phyloP scores from a whole-genome alignment of 768 basidiomycete genomes.

The Trametopsis cervina region DNA sequence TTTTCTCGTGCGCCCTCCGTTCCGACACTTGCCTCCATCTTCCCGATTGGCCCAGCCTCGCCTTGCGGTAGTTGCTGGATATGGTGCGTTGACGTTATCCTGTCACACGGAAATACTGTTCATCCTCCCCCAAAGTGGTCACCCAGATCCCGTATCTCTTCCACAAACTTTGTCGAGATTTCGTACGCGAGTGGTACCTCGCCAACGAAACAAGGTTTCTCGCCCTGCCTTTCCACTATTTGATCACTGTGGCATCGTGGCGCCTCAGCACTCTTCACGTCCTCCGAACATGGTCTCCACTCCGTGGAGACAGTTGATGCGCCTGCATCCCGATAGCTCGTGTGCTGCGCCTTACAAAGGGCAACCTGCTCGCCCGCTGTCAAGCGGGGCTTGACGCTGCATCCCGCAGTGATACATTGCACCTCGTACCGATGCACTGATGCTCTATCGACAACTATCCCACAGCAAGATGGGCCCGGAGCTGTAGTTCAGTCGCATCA shows the following conservation, averaged over 20 bases:
- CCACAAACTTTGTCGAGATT: background rate
- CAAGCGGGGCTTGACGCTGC: background rate
- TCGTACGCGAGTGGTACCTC: background rate
- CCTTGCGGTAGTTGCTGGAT: constrained; percentile 1
- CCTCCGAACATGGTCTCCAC: no score
- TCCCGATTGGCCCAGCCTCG: constrained; percentile 41
- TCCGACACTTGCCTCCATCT: constrained; percentile 34
- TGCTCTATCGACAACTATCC: background rate
- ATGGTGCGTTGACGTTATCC: constrained; percentile 25
- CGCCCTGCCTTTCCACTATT: background rate
- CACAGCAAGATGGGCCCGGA: constrained; percentile 2
- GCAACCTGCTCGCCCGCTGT: background rate
- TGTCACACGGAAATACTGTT: constrained; percentile 35
- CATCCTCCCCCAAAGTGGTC: constrained; percentile 4
- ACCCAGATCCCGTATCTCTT: constrained; percentile 4
- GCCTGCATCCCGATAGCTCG: no score
- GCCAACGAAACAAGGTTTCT: constrained; percentile 3
- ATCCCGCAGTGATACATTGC: background rate
- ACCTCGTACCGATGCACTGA: background rate
- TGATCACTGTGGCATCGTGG: background rate
- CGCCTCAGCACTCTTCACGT: no score
- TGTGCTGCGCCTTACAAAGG: no score
- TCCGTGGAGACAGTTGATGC: no score
- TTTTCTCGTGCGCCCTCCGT: constrained; percentile 35
- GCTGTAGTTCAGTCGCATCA: background rate